Evolutionary conservation across 805 yeast species (phyloP), one percentile per base, ranked within the genome.

Genomic region (Yarrowia porcina): DNA sequence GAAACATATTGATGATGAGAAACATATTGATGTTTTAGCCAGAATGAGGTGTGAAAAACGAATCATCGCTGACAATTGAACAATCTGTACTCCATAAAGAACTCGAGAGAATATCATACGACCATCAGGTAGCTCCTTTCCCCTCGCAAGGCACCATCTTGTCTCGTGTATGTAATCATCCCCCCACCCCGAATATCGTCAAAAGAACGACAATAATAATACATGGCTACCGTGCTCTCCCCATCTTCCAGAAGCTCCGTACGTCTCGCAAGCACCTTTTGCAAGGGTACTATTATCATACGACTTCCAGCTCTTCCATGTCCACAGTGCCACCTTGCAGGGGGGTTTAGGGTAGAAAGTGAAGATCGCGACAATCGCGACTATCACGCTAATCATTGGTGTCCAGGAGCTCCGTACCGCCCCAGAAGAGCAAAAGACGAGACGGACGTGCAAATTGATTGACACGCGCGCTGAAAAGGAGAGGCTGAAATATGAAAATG

Each of bases 281-380:
- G 36, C 38, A 30, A 30, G 52, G 38, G 45, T 41, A 15, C 13
- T 11, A 9, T 6, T 9, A 47, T 28, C 50, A 42, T 42, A 42
- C 49, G 49, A 39, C 44, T 39, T 6, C 17, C 27, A 15, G 17
- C 36, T 15, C 17, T 33, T 35, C n/a, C 12, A 25, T 17, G 38
- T 17, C 20, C 17, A 21, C 28, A 25, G 49, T 17, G 32, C 13
- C 15, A 27, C 21, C 49, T 42, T 42, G 49, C 49, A 42, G 50
- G 33, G 27, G 33, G 50, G n/a, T 27, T 44, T 44, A 44, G 50
- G 50, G 50, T 17, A 2, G 1, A 2, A 13, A 9, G 35, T 17
- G 50, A 44, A 27, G 52, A 45, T 45, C 56, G 15, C 39, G 56
- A 49, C 21, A 13, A 47, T 47, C 54, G 38, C 54, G 54, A 28